phyloP scores from a whole-genome alignment of 805 yeast species.

The Sungouiella thailandica region DNA sequence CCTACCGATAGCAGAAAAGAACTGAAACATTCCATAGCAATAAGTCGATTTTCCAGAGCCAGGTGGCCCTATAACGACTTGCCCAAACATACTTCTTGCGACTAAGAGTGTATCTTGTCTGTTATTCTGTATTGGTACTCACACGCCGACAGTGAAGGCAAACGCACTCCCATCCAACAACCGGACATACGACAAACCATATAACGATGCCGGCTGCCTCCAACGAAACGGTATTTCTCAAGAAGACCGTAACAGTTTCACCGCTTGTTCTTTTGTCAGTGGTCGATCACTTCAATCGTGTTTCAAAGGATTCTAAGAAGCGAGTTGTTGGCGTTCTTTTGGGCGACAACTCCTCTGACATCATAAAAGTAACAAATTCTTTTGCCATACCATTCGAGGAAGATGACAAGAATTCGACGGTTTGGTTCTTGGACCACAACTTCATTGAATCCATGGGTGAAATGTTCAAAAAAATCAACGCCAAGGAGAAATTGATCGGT shows the following conservation, averaged over 20 bases:
- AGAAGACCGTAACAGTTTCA: slow-evolving; percentile 79
- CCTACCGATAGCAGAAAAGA: slow-evolving; percentile 90
- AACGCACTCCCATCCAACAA: not conserved
- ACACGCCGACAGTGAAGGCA: not conserved
- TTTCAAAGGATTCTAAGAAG: slow-evolving; percentile 63
- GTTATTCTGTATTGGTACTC: not conserved
- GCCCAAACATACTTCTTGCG: slow-evolving; percentile 55
- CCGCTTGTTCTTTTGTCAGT: slow-evolving; percentile 92
- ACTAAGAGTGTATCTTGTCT: not conserved
- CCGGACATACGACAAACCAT: not conserved
- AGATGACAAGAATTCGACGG: slow-evolving; percentile 83
- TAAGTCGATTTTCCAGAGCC: slow-evolving; percentile 97
- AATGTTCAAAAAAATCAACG: slow-evolving; percentile 96
- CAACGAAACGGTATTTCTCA: slow-evolving; percentile 35
- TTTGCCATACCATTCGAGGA: slow-evolving; percentile 98
- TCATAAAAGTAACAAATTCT: slow-evolving; percentile 78
- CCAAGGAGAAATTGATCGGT: slow-evolving; percentile 93
- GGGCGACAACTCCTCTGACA: slow-evolving; percentile 63
- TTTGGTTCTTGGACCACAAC: slow-evolving; percentile 97
- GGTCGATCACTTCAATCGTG: slow-evolving; percentile 91
- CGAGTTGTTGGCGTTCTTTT: slow-evolving; percentile 92
- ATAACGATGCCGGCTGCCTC: slow-evolving; percentile 20
- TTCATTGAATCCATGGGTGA: slow-evolving; percentile 94
- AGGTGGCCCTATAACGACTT: slow-evolving; percentile 95
- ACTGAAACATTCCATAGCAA: slow-evolving; percentile 89